Percentiles rank a stretch among this genome's conserved stretches.
Evolutionary conservation across 1,284 basidiomycete genomes (phyloP).

Genomic region (Cerrena zonata): DNA sequence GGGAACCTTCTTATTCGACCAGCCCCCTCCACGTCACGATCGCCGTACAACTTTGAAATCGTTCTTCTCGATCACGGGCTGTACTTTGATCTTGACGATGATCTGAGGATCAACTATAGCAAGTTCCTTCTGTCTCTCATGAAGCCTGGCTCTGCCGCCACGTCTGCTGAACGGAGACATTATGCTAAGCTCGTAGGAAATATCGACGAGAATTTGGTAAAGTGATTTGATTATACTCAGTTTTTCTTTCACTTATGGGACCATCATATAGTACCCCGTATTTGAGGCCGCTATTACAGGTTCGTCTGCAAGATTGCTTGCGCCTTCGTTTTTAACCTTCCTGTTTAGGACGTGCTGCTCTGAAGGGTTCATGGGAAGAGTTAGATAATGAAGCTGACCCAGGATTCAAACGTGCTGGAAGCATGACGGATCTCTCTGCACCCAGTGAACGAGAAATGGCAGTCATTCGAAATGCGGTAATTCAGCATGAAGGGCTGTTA

Average conservation of each 20-base stretch:
- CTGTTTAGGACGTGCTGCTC: slow-evolving; percentile 46
- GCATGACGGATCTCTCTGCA: slow-evolving; percentile 69
- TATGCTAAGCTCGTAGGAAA: slow-evolving; percentile 88
- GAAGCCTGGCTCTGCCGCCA: slow-evolving; percentile 59
- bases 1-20: slow-evolving; percentile 90
- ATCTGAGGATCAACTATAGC: slow-evolving; percentile 74
- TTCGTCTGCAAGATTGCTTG: slow-evolving; percentile 6
- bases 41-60: slow-evolving; percentile 91
- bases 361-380: slow-evolving; percentile 53
- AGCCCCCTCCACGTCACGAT: slow-evolving; percentile 54
- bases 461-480: slow-evolving; percentile 73
- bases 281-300: slow-evolving; percentile 86
- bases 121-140: slow-evolving; percentile 86
- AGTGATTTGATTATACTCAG: slow-evolving; percentile 20
- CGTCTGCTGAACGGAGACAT: slow-evolving; percentile 64
- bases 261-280: slow-evolving; percentile 58
- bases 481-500: slow-evolving; percentile 76
- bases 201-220: slow-evolving; percentile 77
- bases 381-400: slow-evolving; percentile 26
- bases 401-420: slow-evolving; percentile 54
- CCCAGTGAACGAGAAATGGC: slow-evolving; percentile 71
- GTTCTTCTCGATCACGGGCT: slow-evolving; percentile 87
- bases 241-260: neutral
- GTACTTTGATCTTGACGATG: slow-evolving; percentile 83
- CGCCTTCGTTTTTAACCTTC: neutral